Conservation (phyloP, 371 early-diverging fungal genomes). For the Aphelidium insulamus region DNA sequence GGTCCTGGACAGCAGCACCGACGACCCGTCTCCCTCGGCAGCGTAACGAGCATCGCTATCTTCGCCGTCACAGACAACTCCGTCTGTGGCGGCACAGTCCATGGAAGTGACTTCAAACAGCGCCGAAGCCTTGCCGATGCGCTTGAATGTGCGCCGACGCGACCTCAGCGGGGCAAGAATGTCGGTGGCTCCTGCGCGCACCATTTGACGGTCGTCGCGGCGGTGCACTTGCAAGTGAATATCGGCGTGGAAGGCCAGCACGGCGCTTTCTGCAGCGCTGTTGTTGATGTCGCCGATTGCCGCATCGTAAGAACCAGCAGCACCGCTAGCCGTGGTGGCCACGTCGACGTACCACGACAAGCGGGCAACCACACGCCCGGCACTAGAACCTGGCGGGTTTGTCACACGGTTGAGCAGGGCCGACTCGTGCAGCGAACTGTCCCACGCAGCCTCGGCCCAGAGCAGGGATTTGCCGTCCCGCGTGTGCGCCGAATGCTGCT, state of each 20-base stretch:
- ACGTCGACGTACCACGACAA: conserved; percentile 32
- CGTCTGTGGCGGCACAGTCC: too few relatives aligned
- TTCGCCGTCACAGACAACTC: too few relatives aligned
- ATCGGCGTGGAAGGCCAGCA: conserved; percentile 24
- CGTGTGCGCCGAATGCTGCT: conserved; percentile 12
- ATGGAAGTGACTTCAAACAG: too few relatives aligned
- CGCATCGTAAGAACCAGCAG: conserved; percentile 2
- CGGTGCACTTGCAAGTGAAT: conserved; percentile 34
- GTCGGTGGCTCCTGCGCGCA: too few relatives aligned
- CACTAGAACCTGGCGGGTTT: conserved; percentile 25
- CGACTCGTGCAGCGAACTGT: conserved; percentile 54
- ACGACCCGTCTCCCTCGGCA: too few relatives aligned
- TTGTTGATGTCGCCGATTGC: conserved; percentile 2
- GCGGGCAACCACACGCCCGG: conserved; percentile 25
- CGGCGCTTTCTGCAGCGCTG: neutral
- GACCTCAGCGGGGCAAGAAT: too few relatives aligned
- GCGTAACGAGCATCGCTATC: too few relatives aligned
- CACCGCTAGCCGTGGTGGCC: conserved; percentile 17
- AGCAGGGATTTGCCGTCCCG: conserved; percentile 37
- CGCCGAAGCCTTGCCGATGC: too few relatives aligned
- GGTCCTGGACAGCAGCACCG: too few relatives aligned
- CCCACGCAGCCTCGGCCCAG: conserved; percentile 45
- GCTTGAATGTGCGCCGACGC: too few relatives aligned
- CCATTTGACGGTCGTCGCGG: conserved; percentile 12
- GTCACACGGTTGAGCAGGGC: conserved; percentile 45